phyloP scores from a whole-genome alignment of 768 basidiomycete genomes.

The Pleurotus cornucopiae region DNA sequence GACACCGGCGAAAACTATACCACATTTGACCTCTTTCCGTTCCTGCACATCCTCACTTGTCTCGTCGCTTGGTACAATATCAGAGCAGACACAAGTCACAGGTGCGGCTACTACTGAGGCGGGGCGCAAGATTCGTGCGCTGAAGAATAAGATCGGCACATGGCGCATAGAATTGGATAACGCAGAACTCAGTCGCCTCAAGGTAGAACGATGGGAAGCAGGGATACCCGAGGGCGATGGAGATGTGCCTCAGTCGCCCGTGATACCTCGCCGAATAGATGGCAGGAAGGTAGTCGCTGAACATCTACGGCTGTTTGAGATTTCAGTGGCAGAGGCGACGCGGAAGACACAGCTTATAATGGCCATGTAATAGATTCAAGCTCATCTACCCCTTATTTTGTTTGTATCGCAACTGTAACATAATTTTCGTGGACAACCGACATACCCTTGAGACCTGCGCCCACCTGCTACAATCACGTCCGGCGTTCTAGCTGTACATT shows the following conservation, averaged over 20 bases:
- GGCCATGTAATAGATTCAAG: conserved; percentile 46
- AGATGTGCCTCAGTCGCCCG: conserved; percentile 15
- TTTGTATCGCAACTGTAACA: not conserved
- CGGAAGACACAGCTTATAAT: conserved; percentile 79
- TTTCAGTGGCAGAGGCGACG: conserved; percentile 67
- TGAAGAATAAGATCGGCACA: conserved; percentile 79
- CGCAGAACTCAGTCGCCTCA: conserved; percentile 72
- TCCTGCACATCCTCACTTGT: conserved; percentile 72
- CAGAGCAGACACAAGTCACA: conserved; percentile 87
- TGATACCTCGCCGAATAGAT: conserved; percentile 46
- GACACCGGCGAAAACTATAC: conserved; percentile 56
- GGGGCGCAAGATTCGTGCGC: conserved; percentile 78
- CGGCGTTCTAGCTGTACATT: too few species aligned
- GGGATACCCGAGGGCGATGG: conserved; percentile 44
- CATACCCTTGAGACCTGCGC: too few species aligned
- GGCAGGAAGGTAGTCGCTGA: conserved; percentile 74
- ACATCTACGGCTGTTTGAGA: conserved; percentile 72
- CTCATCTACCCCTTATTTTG: not conserved
- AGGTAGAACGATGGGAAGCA: conserved; percentile 80
- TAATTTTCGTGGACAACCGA: too few species aligned
- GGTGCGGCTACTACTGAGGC: conserved; percentile 82
- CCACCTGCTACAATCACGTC: too few species aligned
- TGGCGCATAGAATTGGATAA: conserved; percentile 84
- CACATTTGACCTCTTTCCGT: conserved; percentile 68
- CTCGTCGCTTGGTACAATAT: conserved; percentile 69